Conservation (phyloP, 345 rosid species). For the Moricandia arvensis region DNA sequence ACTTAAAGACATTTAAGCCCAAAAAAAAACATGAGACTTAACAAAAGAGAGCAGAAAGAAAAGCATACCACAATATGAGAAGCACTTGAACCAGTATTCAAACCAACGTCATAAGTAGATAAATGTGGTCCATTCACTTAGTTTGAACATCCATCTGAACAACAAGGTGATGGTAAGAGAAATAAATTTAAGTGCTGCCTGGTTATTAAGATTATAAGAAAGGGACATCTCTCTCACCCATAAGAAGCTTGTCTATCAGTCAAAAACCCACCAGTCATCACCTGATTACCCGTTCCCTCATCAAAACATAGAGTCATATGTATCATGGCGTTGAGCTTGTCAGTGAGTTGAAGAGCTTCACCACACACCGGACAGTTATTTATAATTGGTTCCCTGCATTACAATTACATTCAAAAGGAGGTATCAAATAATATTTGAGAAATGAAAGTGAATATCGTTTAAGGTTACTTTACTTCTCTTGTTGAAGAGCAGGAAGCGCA, state of each 20-base stretch:
- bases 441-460: not conserved
- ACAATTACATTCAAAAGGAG: not conserved
- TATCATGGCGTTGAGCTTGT: slow-evolving; percentile 75
- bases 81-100: slow-evolving; percentile 84
- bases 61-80: slow-evolving; percentile 80
- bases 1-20: not conserved
- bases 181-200: not conserved
- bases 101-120: slow-evolving; percentile 83
- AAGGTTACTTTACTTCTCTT: slow-evolving; percentile 61
- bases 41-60: slow-evolving; percentile 8
- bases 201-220: not conserved
- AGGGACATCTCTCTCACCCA: slow-evolving; percentile 60
- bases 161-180: slow-evolving; percentile 9
- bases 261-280: slow-evolving; percentile 94
- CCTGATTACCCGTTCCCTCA: slow-evolving; percentile 93
- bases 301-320: slow-evolving; percentile 93
- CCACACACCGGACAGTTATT: slow-evolving; percentile 91
- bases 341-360: slow-evolving; percentile 65
- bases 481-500: slow-evolving; percentile 73
- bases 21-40: not conserved
- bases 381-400: slow-evolving; percentile 71
- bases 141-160: slow-evolving; percentile 86
- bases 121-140: slow-evolving; percentile 95
- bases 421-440: not conserved
- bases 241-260: slow-evolving; percentile 92